Base-by-base conservation (phyloP, 208 protist genomes). In the Acanthamoeba lenticulata region DNA sequence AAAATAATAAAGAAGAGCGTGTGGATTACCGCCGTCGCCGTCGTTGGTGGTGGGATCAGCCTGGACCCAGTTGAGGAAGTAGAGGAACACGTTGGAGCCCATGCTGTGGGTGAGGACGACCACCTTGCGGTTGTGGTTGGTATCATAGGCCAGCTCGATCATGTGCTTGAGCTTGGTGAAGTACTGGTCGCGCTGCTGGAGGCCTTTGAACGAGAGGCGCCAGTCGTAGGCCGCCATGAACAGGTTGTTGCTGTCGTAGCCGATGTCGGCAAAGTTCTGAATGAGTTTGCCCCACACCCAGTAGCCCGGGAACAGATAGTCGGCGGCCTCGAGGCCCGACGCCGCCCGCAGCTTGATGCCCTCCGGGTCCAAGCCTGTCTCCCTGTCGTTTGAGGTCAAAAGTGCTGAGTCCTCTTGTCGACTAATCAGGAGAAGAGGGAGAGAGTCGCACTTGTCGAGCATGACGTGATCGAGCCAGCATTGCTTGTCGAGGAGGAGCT, bases 221-320 rank as follows among this genome's bases (percentile, higher is more conserved):
- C 98, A 99, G 95, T 99, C 98, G 94, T 98, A 98, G n/a, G 96
- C 96, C 60, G 97, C 85, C 44, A 99, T 97, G 27, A 95, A 95
- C 96, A 99, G 97, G 95, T 95, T 98, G 95, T 98, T 98, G 57
- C 96, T 97, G 94, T 98, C 98, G 96, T 99, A 99, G 77, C 98
- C 98, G 90, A 99, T 98, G 62, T 98, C n/a, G 0, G 97, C 98
- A n/a, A 99, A 95, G 94, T 98, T 98, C 42, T 98, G 95, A 42
- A 99, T 95, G 45, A 99, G 86, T 90, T 98, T 98, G 19, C 96
- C 98, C 98, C 98, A 99, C 40, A 99, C 98, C 98, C 98, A 98
- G 95, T 97, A 98, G 21, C 97, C 97, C 0, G 97, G 97, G 15
- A 99, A 83, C 77, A 99, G 98, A 90, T 98, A 98, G 92, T 98